Evolutionary conservation across 2,329 filamentous ascomycete species (phyloP), one percentile per base, ranked within the genome.

Genomic region (Lecanicillium sp.): DNA sequence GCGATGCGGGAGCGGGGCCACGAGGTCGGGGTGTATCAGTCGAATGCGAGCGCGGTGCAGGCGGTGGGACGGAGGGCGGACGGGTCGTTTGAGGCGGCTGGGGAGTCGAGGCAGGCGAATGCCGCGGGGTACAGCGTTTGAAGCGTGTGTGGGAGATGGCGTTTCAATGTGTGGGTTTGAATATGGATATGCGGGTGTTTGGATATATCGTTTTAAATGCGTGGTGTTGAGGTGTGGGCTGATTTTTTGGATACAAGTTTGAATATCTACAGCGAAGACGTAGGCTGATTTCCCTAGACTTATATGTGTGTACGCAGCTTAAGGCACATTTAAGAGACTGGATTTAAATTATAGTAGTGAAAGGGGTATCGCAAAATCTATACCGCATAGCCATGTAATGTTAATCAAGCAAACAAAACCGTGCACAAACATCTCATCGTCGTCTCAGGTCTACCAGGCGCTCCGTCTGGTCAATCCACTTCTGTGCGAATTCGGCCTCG

Each of bases 401-500:
- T 24, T 26, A 24, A 38, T 32, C 20, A 20, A 39, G 15, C n/a
- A 10, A 23, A 10, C 2, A n/a, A 32, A 8, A 30, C 8, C 8
- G 27, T 30, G 27, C 27, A 14, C 27, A 30, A 30, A 30, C 48
- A 58, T 33, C 55, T 62, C 56, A 74, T 60, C 5, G 62, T n/a
- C n/a, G n/a, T n/a, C n/a, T n/a, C n/a, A n/a, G n/a, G n/a, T n/a
- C 66, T 19, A 96, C 79, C 51, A 97, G 71, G 58, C 75, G 79
- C 60, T 85, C 81, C 72, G 94, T 79, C 64, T 94, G 80, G 24
- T 66, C 66, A 36, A 87, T 67, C 91, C 93, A 98, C 55, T 82
- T 84, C 57, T 75, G 76, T 2, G 78, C 83, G 69, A 98, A 98
- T 51, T 85, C 86, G 57, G 86, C 83, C 60, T 96, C 91, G 0